Evolutionary conservation across 106 monocot species (phyloP).

Genomic region (Allium sativum): DNA sequence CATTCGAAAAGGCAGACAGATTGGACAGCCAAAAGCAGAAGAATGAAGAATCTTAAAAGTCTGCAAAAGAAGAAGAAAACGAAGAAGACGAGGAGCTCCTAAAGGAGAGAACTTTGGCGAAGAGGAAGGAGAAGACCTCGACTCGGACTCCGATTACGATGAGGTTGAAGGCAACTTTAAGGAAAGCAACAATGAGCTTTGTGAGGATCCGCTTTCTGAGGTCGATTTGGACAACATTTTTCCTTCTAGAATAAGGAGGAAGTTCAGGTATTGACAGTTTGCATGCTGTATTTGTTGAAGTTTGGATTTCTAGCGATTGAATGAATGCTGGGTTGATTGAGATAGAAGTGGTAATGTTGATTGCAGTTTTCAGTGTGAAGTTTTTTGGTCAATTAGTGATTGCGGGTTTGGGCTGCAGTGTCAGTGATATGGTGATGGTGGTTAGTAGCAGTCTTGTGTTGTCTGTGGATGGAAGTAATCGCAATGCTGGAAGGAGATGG

Average conservation of each 20-base stretch:
- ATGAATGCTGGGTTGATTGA: too few relatives aligned
- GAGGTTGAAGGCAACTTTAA: conserved; percentile 2
- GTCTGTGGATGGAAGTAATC: too few relatives aligned
- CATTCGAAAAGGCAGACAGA: conserved; percentile 3
- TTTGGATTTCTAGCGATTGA: too few relatives aligned
- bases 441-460: too few relatives aligned
- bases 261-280: too few relatives aligned
- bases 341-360: too few relatives aligned
- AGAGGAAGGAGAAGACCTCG: conserved; percentile 14
- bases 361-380: too few relatives aligned
- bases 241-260: conserved; percentile 43
- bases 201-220: conserved; percentile 50
- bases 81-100: not conserved
- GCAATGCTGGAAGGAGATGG: too few relatives aligned
- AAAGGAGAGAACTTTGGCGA: conserved; percentile 12
- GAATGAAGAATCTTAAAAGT: conserved; percentile 4
- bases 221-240: conserved; percentile 60
- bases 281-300: too few relatives aligned
- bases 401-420: too few relatives aligned
- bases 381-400: too few relatives aligned
- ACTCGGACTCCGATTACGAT: conserved; percentile 5
- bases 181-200: conserved; percentile 21
- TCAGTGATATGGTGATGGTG: too few relatives aligned
- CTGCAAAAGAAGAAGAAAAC: not conserved
- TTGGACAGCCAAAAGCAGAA: not conserved